Evolutionary conservation across 805 yeast genomes (phyloP).

Genomic region (Wickerhamomyces canadensis): DNA sequence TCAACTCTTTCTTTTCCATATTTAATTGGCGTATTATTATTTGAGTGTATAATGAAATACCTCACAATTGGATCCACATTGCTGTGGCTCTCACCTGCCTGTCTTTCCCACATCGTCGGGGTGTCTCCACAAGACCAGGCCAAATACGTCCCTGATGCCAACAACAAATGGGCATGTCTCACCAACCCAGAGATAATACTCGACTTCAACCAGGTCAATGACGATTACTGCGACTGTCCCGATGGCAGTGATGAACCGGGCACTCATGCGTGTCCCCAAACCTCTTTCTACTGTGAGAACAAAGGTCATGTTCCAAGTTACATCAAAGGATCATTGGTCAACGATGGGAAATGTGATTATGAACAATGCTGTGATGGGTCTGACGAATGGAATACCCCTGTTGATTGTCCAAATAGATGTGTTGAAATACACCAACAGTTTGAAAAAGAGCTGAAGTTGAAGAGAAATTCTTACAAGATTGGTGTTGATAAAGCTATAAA

Average conservation of each 20-base stretch:
- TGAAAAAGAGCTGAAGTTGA: constrained; percentile 1
- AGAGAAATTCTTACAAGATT: constrained; percentile 11
- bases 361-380: constrained; percentile 90
- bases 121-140: constrained; percentile 25
- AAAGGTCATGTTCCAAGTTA: constrained; percentile 58
- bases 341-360: constrained; percentile 92
- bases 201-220: constrained; percentile 64
- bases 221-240: constrained; percentile 92
- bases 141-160: constrained; percentile 45
- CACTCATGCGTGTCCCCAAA: constrained; percentile 67
- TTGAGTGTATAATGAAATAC: background rate
- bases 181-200: constrained; percentile 59
- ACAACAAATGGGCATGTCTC: constrained; percentile 67
- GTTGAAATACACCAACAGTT: constrained; percentile 22
- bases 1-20: background rate
- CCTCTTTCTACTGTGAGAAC: constrained; percentile 69
- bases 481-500: constrained; percentile 16
- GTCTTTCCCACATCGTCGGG: constrained; percentile 9
- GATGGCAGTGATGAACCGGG: constrained; percentile 98
- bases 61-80: background rate
- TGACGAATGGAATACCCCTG: constrained; percentile 51
- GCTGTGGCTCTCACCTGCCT: background rate
- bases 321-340: constrained; percentile 63
- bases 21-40: background rate
- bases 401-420: constrained; percentile 24